Evolutionary conservation across 768 basidiomycete species (phyloP).

Genomic region (Hypholoma sublateritium): DNA sequence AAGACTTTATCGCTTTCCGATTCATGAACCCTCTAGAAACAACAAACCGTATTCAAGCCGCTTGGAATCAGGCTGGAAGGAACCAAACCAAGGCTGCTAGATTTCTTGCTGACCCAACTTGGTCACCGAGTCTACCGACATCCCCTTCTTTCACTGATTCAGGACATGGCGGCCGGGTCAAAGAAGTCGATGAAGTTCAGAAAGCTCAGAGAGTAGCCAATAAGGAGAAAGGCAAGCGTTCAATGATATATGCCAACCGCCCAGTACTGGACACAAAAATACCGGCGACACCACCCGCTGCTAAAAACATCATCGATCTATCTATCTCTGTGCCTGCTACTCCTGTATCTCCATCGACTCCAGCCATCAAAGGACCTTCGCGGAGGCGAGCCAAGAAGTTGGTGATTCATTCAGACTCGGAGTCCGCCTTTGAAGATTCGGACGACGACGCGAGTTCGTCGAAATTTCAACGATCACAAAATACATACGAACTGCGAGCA

Average conservation of each 20-base stretch:
- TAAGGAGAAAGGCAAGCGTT: constrained; percentile 77
- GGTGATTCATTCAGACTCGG: constrained; percentile 69
- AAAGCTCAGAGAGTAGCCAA: constrained; percentile 64
- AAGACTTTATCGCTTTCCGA: constrained; percentile 56
- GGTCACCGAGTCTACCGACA: constrained; percentile 40
- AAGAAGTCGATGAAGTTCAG: constrained; percentile 71
- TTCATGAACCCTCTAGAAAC: constrained; percentile 58
- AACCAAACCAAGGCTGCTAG: constrained; percentile 61
- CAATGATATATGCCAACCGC: constrained; percentile 79
- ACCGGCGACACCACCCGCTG: constrained; percentile 38
- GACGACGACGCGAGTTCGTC: constrained; percentile 33
- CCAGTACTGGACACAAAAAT: constrained; percentile 44
- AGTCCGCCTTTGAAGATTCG: constrained; percentile 50
- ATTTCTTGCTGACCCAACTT: constrained; percentile 56
- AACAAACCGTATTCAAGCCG: constrained; percentile 50
- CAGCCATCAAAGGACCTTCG: constrained; percentile 37
- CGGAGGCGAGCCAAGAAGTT: constrained; percentile 57
- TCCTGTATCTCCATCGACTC: constrained; percentile 37
- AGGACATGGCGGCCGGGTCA: constrained; percentile 54
- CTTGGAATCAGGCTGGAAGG: constrained; percentile 63
- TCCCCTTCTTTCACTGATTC: constrained; percentile 31
- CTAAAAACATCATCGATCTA: constrained; percentile 38
- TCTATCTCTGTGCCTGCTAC: constrained; percentile 31
- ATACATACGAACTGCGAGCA: constrained; percentile 47
- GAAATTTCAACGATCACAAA: constrained; percentile 31